Evolutionary conservation across 2,329 filamentous ascomycete species (phyloP).

Genomic region (Aspergillus sp.): DNA sequence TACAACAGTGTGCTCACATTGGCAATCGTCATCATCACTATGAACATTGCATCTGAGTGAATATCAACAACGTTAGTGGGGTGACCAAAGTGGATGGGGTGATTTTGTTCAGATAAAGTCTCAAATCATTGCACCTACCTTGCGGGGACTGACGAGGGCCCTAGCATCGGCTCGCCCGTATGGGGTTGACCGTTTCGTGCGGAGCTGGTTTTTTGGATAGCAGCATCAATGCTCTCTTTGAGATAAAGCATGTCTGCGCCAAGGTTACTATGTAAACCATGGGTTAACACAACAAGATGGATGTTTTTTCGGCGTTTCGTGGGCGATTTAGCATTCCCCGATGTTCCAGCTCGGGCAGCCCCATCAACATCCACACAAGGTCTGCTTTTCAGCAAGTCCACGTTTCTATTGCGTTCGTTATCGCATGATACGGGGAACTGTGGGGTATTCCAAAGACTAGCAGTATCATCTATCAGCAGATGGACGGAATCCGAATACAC

Average conservation of each 20-base stretch:
- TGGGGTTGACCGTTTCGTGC: background rate
- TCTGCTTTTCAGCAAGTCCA: too few relatives aligned
- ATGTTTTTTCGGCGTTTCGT: conserved; percentile 52
- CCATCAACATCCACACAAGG: conserved; percentile 39
- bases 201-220: conserved; percentile 60
- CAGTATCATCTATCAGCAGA: conserved; percentile 82
- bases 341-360: conserved; percentile 7
- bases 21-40: conserved; percentile 16
- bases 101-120: background rate
- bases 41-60: background rate
- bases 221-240: conserved; percentile 89
- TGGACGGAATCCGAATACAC: conserved; percentile 80
- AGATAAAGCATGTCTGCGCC: conserved; percentile 95
- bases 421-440: conserved; percentile 64
- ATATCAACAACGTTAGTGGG: background rate
- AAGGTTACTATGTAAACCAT: conserved; percentile 93
- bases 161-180: background rate
- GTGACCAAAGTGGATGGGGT: background rate
- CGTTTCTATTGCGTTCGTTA: conserved; percentile 17
- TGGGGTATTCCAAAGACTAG: conserved; percentile 89
- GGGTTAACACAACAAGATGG: conserved; percentile 88
- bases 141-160: background rate
- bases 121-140: conserved; percentile 6
- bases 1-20: conserved; percentile 77
- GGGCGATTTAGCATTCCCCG: conserved; percentile 7